Percentiles rank a stretch among this genome's conserved stretches.
phyloP scores from a whole-genome alignment of 2,329 filamentous ascomycete species.

The Aspergillus sp. region DNA sequence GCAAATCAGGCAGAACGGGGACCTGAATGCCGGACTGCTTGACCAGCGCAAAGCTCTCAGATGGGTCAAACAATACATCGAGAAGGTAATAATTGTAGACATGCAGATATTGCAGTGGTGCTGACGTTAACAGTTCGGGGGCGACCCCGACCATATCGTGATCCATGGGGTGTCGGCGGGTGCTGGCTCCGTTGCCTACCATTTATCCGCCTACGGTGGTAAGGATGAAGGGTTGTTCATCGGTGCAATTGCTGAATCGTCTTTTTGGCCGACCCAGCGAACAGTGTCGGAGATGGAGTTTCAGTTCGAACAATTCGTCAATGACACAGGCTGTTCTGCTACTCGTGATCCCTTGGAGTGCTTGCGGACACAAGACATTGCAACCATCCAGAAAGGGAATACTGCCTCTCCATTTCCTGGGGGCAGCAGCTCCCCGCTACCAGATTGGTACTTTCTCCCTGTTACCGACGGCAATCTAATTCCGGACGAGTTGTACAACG shows the following conservation, averaged over 20 bases:
- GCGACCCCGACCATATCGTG: constrained; percentile 60
- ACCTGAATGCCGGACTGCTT: constrained; percentile 64
- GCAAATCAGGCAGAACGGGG: constrained; percentile 56
- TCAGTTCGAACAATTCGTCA: constrained; percentile 50
- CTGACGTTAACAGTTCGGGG: constrained; percentile 52
- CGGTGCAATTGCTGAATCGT: constrained; percentile 52
- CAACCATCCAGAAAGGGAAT: constrained; percentile 45
- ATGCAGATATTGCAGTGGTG: background rate
- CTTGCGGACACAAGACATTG: constrained; percentile 46
- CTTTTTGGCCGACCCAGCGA: constrained; percentile 51
- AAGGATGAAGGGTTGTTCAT: constrained; percentile 50
- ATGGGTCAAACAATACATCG: constrained; percentile 65
- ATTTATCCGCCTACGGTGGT: constrained; percentile 56
- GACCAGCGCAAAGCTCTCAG: constrained; percentile 63
- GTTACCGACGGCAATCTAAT: constrained; percentile 59
- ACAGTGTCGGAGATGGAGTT: constrained; percentile 50
- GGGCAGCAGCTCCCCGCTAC: constrained; percentile 32
- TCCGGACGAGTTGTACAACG: constrained; percentile 52
- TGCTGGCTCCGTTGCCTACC: constrained; percentile 59
- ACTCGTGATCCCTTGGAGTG: constrained; percentile 45
- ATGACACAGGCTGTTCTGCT: constrained; percentile 47
- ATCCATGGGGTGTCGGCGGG: constrained; percentile 65
- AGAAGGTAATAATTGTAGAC: constrained; percentile 11
- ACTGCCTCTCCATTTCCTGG: constrained; percentile 47
- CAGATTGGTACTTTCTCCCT: constrained; percentile 58